A percentile compares a stretch with the other conserved stretches of the same genome.
phyloP scores from a whole-genome alignment of 805 yeast genomes.

The Candida piceae region DNA sequence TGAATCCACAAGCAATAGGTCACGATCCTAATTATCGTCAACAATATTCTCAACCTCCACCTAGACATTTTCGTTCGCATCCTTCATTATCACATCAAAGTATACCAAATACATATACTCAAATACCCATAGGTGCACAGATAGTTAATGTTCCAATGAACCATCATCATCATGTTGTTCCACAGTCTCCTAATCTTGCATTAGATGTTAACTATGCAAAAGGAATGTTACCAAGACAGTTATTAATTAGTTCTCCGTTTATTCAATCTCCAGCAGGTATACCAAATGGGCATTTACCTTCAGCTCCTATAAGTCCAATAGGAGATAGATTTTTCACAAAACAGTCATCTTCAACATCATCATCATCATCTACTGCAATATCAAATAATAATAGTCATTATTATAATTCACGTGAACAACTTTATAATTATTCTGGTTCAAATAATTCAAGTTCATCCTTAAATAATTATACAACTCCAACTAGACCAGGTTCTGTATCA shows the following conservation, averaged over 20 bases:
- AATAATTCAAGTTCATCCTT: too few species aligned
- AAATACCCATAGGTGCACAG: too few species aligned
- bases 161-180: conserved; percentile 6
- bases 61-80: conserved; percentile 1
- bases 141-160: conserved; percentile 12
- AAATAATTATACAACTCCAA: too few species aligned
- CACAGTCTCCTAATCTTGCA: conserved; percentile 44
- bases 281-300: conserved; percentile 7
- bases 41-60: not conserved
- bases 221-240: conserved; percentile 58
- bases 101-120: too few species aligned
- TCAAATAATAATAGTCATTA: too few species aligned
- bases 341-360: not conserved
- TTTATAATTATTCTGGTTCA: not conserved
- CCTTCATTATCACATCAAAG: conserved; percentile 4
- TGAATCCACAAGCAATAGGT: conserved; percentile 3
- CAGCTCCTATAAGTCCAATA: conserved; percentile 4
- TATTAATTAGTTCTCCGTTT: conserved; percentile 57
- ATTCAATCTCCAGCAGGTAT: conserved; percentile 34
- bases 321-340: conserved; percentile 5
- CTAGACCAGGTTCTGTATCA: too few species aligned
- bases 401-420: too few species aligned
- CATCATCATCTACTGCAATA: too few species aligned
- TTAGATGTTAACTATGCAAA: conserved; percentile 56
- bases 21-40: conserved; percentile 1